A percentile compares a stretch with the other conserved stretches of the same genome.
These are phyloP conservation scores for Sorghum bicolor DNA, from an alignment of 176 grass and related monocot species.

Conservation along the genomic window Sorghum_bicolor_NCBIv3 NC_012871.2:72962501-72963000, in stretches of 20 bases:
- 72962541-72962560: conserved; percentile 44
- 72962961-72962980: conserved; percentile 17
- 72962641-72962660: background rate
- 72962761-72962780: conserved; percentile 28
- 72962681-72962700: background rate
- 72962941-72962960: conserved; percentile 83
- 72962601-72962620: background rate
- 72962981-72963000: background rate
- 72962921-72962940: conserved; percentile 72
- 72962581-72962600: background rate
- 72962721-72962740: background rate
- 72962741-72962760: background rate
- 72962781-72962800: conserved; percentile 29
- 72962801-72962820: conserved; percentile 40
- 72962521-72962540: conserved; percentile 45
- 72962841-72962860: conserved; percentile 54
- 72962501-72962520: background rate
- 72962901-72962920: conserved; percentile 63
- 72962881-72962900: conserved; percentile 73
- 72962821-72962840: conserved; percentile 63
- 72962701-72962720: background rate
- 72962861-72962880: conserved; percentile 94
- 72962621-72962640: background rate
- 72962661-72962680: background rate
- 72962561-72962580: conserved; percentile 4